Conservation (phyloP, 495 filamentous ascomycete genomes). For the Cairneyella variabilis region DNA sequence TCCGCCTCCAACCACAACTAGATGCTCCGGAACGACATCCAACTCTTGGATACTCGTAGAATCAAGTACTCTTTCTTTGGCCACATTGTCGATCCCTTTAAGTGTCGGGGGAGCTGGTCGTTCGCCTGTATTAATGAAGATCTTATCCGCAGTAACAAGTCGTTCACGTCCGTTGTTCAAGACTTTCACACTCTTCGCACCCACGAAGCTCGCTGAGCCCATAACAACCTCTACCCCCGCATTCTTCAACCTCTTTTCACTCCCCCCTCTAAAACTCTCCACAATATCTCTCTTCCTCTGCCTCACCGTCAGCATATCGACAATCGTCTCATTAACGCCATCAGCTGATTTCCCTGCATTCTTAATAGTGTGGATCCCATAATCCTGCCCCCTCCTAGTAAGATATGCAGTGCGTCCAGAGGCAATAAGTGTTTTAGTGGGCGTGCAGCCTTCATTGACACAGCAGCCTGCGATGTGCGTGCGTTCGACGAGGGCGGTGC, state of each 20-base stretch:
- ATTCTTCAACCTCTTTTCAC: constrained; percentile 32
- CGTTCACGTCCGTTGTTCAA: constrained; percentile 25
- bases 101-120: constrained; percentile 34
- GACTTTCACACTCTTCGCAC: constrained; percentile 30
- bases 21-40: constrained; percentile 39
- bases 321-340: constrained; percentile 20
- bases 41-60: constrained; percentile 45
- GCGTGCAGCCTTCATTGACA: constrained; percentile 53
- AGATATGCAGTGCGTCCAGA: constrained; percentile 44
- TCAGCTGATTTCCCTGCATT: too few relatives aligned
- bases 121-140: constrained; percentile 45
- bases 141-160: constrained; percentile 31
- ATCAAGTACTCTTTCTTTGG: constrained; percentile 34
- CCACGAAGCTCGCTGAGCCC: constrained; percentile 39
- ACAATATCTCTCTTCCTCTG: constrained; percentile 53
- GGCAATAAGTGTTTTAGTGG: constrained; percentile 51
- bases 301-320: constrained; percentile 44
- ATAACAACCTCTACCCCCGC: constrained; percentile 43
- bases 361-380: constrained; percentile 33
- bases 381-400: constrained; percentile 35
- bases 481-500: constrained; percentile 39
- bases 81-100: constrained; percentile 31
- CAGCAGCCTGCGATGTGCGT: constrained; percentile 46
- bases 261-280: constrained; percentile 39
- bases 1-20: constrained; percentile 46